Evolutionary conservation across 2,329 filamentous ascomycete genomes (phyloP).

Genomic region (Metarhizium brunneum): DNA sequence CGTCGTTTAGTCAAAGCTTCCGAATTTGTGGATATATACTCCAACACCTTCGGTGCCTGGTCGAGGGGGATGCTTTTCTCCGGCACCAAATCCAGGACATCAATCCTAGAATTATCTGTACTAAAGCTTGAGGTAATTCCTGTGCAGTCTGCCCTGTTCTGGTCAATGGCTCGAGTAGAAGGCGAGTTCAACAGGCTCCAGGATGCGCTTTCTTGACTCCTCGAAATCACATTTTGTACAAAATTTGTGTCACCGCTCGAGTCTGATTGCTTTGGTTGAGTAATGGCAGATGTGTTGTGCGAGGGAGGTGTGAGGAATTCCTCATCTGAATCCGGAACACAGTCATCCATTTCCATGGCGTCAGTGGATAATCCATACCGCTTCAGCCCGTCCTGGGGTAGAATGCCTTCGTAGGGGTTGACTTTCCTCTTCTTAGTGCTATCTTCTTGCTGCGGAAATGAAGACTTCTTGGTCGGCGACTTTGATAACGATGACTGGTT

Average conservation of each 20-base stretch:
- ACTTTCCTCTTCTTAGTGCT: constrained; percentile 11
- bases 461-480: constrained; percentile 8
- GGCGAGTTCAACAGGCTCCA: neutral
- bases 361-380: neutral
- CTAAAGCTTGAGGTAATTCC: constrained; percentile 1
- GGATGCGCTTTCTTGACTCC: neutral
- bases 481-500: neutral
- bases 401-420: constrained; percentile 4
- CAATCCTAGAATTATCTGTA: neutral
- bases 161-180: neutral
- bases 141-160: neutral
- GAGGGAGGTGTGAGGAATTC: constrained; percentile 34
- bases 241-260: neutral
- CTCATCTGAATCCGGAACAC: constrained; percentile 49
- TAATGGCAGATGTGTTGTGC: constrained; percentile 8
- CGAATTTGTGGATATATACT: constrained; percentile 20
- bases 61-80: constrained; percentile 8
- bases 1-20: constrained; percentile 25
- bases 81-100: neutral
- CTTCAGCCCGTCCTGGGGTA: constrained; percentile 8
- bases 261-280: neutral
- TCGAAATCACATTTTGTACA: neutral
- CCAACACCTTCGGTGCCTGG: constrained; percentile 19
- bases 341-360: constrained; percentile 15
- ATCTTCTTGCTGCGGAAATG: constrained; percentile 5